Conservation (phyloP, 2,329 filamentous ascomycete species). For the Tympanopsis confertula region DNA sequence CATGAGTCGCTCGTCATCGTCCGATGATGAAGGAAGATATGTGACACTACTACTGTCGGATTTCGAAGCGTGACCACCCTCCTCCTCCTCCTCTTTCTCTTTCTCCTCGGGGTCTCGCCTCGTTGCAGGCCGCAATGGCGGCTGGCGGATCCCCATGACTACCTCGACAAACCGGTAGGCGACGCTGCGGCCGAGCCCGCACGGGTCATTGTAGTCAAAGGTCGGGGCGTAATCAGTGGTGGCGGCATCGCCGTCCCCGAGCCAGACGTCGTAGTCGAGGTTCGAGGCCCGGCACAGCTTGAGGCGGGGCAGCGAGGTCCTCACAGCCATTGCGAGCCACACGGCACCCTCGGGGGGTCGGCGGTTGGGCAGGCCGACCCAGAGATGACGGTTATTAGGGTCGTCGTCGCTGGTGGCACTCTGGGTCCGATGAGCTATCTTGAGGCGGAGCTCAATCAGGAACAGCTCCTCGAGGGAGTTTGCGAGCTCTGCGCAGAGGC, state of each 20-base stretch:
- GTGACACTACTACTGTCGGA: too few relatives aligned
- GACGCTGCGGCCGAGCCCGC: conserved; percentile 23
- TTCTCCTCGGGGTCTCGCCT: background rate
- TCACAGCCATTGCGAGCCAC: conserved; percentile 30
- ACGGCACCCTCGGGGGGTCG: conserved; percentile 20
- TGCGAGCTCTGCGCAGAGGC: conserved; percentile 20
- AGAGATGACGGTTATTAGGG: conserved; percentile 22
- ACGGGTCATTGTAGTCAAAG: conserved; percentile 29
- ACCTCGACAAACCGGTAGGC: conserved; percentile 35
- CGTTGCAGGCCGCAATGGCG: too few relatives aligned
- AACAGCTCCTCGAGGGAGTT: conserved; percentile 29
- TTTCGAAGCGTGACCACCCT: too few relatives aligned
- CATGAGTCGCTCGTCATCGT: background rate
- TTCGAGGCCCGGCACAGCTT: conserved; percentile 29
- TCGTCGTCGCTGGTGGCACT: conserved; percentile 12
- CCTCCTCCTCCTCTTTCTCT: background rate
- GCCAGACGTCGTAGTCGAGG: conserved; percentile 29
- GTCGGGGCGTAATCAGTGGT: conserved; percentile 8
- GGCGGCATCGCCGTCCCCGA: conserved; percentile 15
- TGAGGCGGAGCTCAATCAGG: conserved; percentile 31
- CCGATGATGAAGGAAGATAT: too few relatives aligned
- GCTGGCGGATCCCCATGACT: conserved; percentile 25
- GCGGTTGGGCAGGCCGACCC: conserved; percentile 31
- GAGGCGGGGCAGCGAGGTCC: conserved; percentile 20
- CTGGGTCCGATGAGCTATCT: conserved; percentile 21